Percentiles rank a stretch among this genome's conserved stretches.
phyloP scores from a whole-genome alignment of 139 green algal genomes.

The Micractinium sp. region DNA sequence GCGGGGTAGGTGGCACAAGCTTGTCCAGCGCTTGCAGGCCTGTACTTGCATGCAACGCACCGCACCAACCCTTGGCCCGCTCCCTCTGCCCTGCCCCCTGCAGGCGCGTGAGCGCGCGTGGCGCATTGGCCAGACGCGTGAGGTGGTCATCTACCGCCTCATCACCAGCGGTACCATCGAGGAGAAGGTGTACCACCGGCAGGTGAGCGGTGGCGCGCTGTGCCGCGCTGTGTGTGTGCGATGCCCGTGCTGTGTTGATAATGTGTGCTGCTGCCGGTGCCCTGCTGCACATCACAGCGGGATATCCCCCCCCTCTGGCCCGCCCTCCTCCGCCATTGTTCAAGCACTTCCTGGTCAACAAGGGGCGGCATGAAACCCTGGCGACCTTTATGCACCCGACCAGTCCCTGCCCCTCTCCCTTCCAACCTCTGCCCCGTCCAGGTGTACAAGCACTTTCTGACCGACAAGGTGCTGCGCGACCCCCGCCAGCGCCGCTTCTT shows the following conservation, averaged over 20 bases:
- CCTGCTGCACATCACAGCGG: too few relatives aligned
- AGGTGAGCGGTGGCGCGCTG: slow-evolving; percentile 77
- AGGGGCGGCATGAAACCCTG: too few relatives aligned
- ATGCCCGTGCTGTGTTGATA: background rate
- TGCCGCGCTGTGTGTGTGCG: background rate
- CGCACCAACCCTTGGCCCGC: background rate
- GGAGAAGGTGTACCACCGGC: slow-evolving; percentile 97
- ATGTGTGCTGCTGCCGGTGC: background rate
- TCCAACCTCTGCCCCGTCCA: too few relatives aligned
- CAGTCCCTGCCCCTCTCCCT: background rate
- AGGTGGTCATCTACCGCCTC: slow-evolving; percentile 94
- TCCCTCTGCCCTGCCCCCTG: background rate
- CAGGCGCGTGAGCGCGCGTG: slow-evolving; percentile 95
- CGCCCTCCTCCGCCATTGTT: too few relatives aligned
- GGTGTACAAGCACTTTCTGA: slow-evolving; percentile 60
- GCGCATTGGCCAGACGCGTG: slow-evolving; percentile 93
- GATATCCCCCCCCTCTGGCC: too few relatives aligned
- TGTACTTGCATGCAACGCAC: background rate
- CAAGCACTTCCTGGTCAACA: too few relatives aligned
- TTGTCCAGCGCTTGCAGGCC: background rate
- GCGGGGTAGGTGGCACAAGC: too few relatives aligned
- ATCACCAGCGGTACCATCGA: slow-evolving; percentile 97
- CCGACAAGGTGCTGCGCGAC: slow-evolving; percentile 83
- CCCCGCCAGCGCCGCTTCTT: slow-evolving; percentile 95
- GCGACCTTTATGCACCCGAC: background rate